Conservation (phyloP, 805 yeast genomes). For the Hemisphaericaspora nanyangensis region DNA sequence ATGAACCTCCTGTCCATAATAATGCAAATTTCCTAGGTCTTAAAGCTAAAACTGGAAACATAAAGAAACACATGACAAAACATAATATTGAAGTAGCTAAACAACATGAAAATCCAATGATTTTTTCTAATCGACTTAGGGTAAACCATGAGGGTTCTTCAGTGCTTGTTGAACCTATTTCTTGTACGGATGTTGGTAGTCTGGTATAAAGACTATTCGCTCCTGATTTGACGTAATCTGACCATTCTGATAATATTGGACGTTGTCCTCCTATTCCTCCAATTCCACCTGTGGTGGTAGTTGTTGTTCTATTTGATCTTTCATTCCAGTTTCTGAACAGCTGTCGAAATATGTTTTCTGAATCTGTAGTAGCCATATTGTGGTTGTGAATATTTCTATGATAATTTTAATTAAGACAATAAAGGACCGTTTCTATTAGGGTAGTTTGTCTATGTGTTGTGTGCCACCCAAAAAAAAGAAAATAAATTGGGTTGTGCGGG, state of each 20-base stretch:
- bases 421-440: too few relatives aligned
- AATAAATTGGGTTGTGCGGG: too few relatives aligned
- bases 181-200: constrained; percentile 46
- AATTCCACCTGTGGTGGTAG: neutral
- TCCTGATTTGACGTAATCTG: constrained; percentile 37
- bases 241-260: constrained; percentile 39
- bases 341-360: constrained; percentile 32
- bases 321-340: constrained; percentile 32
- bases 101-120: constrained; percentile 74
- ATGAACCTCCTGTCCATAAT: constrained; percentile 87
- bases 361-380: too few relatives aligned
- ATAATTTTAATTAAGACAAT: too few relatives aligned
- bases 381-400: too few relatives aligned
- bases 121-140: constrained; percentile 73
- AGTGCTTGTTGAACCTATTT: constrained; percentile 32
- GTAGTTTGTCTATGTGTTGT: too few relatives aligned
- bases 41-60: constrained; percentile 85
- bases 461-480: too few relatives aligned
- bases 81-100: constrained; percentile 75
- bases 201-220: constrained; percentile 59
- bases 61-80: constrained; percentile 73
- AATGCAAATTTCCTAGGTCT: constrained; percentile 90
- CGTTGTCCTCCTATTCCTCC: constrained; percentile 7
- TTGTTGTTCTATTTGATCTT: constrained; percentile 7
- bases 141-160: constrained; percentile 77